These are phyloP conservation scores for Vachellia pachyceras DNA, from an alignment of 306 rosid genomes.

Conservation along the genomic window DNA sequence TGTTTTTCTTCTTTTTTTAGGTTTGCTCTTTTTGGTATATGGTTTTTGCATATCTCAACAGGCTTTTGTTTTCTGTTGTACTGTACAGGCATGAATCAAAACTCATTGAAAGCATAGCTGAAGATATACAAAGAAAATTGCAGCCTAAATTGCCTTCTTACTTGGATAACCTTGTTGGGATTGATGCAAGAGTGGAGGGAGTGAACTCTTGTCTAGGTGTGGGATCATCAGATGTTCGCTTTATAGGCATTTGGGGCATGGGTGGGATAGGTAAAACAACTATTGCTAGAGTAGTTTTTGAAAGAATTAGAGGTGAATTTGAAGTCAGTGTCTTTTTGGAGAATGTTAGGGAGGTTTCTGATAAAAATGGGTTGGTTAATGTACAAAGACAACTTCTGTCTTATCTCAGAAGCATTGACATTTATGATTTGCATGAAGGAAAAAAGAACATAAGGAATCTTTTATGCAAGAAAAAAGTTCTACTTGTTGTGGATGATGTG, in stretches of 20 bases:
- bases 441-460: neutral
- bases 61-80: neutral
- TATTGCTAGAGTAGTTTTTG: conserved; percentile 1
- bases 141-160: neutral
- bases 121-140: neutral
- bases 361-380: neutral
- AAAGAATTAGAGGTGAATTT: neutral
- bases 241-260: conserved; percentile 5
- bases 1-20: neutral
- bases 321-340: neutral
- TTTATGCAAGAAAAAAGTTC: neutral
- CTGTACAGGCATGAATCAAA: neutral
- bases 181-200: neutral
- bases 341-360: neutral
- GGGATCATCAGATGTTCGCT: neutral
- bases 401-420: neutral
- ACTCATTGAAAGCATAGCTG: conserved; percentile 5
- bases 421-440: conserved; percentile 10
- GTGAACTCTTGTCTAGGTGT: neutral
- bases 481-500: conserved; percentile 7
- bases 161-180: neutral
- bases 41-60: neutral
- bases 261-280: conserved; percentile 5
- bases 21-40: neutral
- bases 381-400: neutral